phyloP scores from a whole-genome alignment of 257 asterid species.

The Solanum dulcamara region DNA sequence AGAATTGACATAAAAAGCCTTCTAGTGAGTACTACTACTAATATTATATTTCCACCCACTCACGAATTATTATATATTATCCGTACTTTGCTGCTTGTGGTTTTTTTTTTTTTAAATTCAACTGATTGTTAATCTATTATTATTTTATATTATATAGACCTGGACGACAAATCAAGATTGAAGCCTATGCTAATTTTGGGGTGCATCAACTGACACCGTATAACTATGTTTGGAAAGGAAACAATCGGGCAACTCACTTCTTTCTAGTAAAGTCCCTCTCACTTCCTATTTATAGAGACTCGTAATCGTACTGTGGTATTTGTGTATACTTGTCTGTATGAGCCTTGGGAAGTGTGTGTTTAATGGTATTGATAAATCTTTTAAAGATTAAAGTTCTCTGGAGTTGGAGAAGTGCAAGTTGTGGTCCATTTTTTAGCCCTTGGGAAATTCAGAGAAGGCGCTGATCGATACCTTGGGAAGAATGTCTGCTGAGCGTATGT shows the following conservation, averaged over 20 bases:
- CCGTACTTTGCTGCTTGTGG: background rate
- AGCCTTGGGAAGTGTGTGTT: slow-evolving; percentile 14
- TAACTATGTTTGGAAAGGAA: slow-evolving; percentile 22
- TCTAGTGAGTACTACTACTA: background rate
- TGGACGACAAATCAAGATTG: background rate
- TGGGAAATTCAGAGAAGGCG: slow-evolving; percentile 24
- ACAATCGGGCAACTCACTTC: background rate
- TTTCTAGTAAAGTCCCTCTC: background rate
- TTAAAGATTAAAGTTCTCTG: slow-evolving; percentile 12
- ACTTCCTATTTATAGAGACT: background rate
- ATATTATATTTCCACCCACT: background rate
- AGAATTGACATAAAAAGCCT: background rate
- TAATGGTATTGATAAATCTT: slow-evolving; percentile 1
- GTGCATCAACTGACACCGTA: slow-evolving; percentile 8
- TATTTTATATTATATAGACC: background rate
- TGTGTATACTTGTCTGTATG: slow-evolving; percentile 5
- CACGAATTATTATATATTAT: background rate
- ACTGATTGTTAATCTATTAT: no score
- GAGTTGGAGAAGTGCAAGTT: slow-evolving; percentile 1
- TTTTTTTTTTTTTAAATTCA: background rate
- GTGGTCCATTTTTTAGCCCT: slow-evolving; percentile 44
- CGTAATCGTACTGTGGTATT: background rate
- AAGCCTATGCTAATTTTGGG: slow-evolving; percentile 1
- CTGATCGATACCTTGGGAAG: slow-evolving; percentile 29
- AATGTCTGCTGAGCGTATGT: slow-evolving; percentile 17